A percentile compares a stretch with the other conserved stretches of the same genome.
Evolutionary conservation across 306 rosid species (phyloP).

Genomic region (Trifolium dubium): DNA sequence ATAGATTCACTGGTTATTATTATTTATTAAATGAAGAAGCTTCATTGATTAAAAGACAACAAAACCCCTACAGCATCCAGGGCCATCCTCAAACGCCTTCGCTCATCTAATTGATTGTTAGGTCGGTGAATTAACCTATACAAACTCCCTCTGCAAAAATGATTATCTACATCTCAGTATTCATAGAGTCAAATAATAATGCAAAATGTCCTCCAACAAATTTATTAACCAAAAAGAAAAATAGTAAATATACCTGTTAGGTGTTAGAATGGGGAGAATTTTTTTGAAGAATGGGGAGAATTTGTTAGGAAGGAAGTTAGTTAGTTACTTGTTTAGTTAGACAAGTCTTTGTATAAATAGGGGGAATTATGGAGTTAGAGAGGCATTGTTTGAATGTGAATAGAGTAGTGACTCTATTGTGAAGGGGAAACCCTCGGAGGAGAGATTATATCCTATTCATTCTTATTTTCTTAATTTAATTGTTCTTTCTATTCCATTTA

Average conservation of each 20-base stretch:
- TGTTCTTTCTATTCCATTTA: no score
- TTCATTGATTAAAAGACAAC: conserved; percentile 42
- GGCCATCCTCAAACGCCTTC: conserved; percentile 96
- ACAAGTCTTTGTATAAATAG: no score
- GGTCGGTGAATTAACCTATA: conserved; percentile 97
- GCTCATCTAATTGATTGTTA: conserved; percentile 93
- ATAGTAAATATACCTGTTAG: background rate
- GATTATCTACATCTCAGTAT: conserved; percentile 46
- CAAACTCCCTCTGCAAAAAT: conserved; percentile 92
- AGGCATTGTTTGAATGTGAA: no score
- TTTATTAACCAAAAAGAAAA: conserved; percentile 24
- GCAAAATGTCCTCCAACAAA: conserved; percentile 25
- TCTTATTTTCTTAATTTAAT: no score
- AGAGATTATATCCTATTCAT: no score
- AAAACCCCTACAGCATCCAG: conserved; percentile 82
- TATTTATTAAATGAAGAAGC: conserved; percentile 18
- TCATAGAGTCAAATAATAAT: conserved; percentile 29
- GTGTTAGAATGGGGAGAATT: no score
- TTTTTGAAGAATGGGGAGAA: no score
- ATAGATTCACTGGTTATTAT: conserved; percentile 36
- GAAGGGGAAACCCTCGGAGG: no score
- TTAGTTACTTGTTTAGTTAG: no score
- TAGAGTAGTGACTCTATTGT: no score
- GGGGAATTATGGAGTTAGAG: no score
- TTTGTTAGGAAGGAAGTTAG: no score